Percentiles rank a stretch among this genome's conserved stretches.
phyloP scores from a whole-genome alignment of 805 yeast species.

The Candida orba region DNA sequence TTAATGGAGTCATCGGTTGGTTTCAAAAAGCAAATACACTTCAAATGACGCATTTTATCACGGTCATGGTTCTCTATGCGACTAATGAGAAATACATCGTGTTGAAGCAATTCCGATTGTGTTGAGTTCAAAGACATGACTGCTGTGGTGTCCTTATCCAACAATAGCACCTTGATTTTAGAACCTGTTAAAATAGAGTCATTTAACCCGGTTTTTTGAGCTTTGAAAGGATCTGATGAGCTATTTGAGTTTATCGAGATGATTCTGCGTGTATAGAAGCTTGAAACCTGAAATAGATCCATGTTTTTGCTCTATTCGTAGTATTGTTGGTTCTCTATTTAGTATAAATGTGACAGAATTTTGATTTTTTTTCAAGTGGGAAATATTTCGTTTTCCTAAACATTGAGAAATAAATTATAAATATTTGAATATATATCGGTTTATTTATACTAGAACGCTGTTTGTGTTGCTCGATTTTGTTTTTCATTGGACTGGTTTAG shows the following conservation, averaged over 20 bases:
- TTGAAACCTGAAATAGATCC: constrained; percentile 42
- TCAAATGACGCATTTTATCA: constrained; percentile 70
- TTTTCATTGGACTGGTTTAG: too few relatives aligned
- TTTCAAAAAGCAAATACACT: constrained; percentile 71
- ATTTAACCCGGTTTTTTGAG: not conserved
- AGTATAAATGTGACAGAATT: not conserved
- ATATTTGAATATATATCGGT: too few relatives aligned
- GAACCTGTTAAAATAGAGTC: constrained; percentile 20
- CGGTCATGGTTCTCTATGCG: constrained; percentile 52
- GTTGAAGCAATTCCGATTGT: constrained; percentile 73
- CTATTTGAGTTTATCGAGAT: constrained; percentile 20
- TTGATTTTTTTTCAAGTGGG: not conserved
- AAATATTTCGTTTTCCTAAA: too few relatives aligned
- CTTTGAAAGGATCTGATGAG: not conserved
- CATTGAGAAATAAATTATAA: too few relatives aligned
- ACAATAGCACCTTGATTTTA: constrained; percentile 62
- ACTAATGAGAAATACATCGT: constrained; percentile 82
- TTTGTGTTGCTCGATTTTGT: too few relatives aligned
- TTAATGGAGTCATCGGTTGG: constrained; percentile 64
- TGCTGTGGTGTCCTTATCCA: constrained; percentile 75
- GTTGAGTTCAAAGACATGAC: constrained; percentile 85
- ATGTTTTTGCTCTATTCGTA: constrained; percentile 18
- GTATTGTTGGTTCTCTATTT: not conserved
- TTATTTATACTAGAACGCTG: too few relatives aligned
- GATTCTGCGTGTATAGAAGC: constrained; percentile 35